These are phyloP conservation scores for Suillus discolor DNA, from an alignment of 768 basidiomycete genomes.

Conservation along the genomic window DNA sequence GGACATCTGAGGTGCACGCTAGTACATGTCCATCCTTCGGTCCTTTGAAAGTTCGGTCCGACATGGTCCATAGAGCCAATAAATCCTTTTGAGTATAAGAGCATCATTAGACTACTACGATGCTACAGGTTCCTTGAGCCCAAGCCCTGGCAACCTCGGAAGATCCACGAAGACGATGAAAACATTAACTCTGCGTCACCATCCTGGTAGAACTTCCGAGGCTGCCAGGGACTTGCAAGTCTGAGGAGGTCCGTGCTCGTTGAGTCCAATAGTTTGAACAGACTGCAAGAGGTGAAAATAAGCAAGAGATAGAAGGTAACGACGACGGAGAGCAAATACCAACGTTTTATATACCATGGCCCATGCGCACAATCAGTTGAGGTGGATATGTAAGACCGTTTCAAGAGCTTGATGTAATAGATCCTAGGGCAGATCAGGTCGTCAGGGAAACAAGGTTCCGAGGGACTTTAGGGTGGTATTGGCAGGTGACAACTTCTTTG, in stretches of 20 bases:
- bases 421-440: background rate
- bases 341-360: conserved; percentile 7
- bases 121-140: background rate
- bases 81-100: conserved; percentile 16
- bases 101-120: conserved; percentile 23
- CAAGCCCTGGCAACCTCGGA: background rate
- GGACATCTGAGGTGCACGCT: no score
- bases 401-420: conserved; percentile 15
- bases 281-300: background rate
- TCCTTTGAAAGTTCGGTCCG: background rate
- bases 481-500: background rate
- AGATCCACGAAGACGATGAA: conserved; percentile 26
- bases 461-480: background rate
- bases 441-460: background rate
- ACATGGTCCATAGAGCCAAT: background rate
- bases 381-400: conserved; percentile 20
- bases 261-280: background rate
- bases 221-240: background rate
- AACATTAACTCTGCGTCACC: conserved; percentile 15
- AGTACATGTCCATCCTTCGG: conserved; percentile 7
- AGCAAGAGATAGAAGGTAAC: background rate
- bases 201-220: conserved; percentile 14
- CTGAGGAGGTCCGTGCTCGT: background rate
- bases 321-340: conserved; percentile 3
- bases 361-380: conserved; percentile 18